Evolutionary conservation across 2,329 filamentous ascomycete species (phyloP).

Genomic region (Dothidotthia symphoricarpi): DNA sequence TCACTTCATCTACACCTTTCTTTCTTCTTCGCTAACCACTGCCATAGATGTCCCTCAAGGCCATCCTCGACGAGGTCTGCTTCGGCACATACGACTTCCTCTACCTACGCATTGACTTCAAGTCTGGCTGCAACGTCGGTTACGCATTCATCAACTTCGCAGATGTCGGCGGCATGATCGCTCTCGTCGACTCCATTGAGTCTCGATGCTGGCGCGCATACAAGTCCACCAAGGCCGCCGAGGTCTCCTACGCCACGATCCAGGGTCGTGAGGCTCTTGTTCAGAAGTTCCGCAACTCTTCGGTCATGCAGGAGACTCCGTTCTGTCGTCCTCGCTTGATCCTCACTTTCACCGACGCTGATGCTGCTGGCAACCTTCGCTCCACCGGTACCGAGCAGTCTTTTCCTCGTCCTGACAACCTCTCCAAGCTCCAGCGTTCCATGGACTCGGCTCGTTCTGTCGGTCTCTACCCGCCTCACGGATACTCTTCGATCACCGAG

Average conservation of each 20-base stretch:
- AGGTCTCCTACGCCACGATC: slow-evolving; percentile 95
- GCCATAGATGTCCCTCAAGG: slow-evolving; percentile 57
- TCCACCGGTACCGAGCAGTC: slow-evolving; percentile 68
- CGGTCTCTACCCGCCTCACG: slow-evolving; percentile 81
- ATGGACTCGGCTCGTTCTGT: slow-evolving; percentile 83
- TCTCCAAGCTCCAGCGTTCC: slow-evolving; percentile 82
- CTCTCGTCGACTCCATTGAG: slow-evolving; percentile 33
- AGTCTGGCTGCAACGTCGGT: slow-evolving; percentile 66
- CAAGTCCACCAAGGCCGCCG: slow-evolving; percentile 79
- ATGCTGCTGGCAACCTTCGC: slow-evolving; percentile 39
- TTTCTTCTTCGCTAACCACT: slow-evolving; percentile 14
- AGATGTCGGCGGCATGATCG: slow-evolving; percentile 53
- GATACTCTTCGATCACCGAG: slow-evolving; percentile 69
- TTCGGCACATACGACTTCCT: slow-evolving; percentile 89
- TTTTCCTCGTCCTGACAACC: slow-evolving; percentile 79
- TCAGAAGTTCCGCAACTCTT: slow-evolving; percentile 95
- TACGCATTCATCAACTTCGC: slow-evolving; percentile 97
- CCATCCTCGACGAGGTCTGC: slow-evolving; percentile 74
- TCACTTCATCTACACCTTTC: slow-evolving; percentile 1
- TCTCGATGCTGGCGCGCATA: slow-evolving; percentile 66
- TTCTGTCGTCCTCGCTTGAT: slow-evolving; percentile 76
- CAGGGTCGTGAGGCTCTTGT: slow-evolving; percentile 89
- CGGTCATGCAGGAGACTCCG: slow-evolving; percentile 83
- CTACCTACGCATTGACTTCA: slow-evolving; percentile 77
- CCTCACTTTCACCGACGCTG: slow-evolving; percentile 49